These are phyloP conservation scores for Hanseniaspora pseudoguilliermondii DNA, from an alignment of 805 yeast genomes.

Conservation along the genomic window DNA sequence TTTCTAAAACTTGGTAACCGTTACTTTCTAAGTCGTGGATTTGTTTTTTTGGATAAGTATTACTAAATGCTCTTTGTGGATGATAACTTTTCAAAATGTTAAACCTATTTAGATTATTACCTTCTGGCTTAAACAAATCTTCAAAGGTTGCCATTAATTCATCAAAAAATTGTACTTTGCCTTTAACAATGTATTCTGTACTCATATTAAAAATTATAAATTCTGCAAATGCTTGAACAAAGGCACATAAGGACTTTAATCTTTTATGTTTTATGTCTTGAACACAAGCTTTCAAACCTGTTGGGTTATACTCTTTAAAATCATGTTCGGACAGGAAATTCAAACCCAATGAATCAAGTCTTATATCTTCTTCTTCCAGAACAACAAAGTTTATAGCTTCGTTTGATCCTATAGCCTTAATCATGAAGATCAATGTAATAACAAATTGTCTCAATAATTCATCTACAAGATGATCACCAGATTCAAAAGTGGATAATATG, in stretches of 20 bases:
- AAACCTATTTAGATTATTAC: not conserved
- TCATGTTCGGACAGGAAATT: slow-evolving; percentile 12
- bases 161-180: not conserved
- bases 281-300: not conserved
- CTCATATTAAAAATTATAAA: not conserved
- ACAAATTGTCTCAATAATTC: slow-evolving; percentile 39
- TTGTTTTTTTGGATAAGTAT: slow-evolving; percentile 3
- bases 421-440: slow-evolving; percentile 42
- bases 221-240: not conserved
- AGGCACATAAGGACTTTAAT: not conserved
- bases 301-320: slow-evolving; percentile 12
- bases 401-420: slow-evolving; percentile 33
- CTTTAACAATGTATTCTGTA: not conserved
- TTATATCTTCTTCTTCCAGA: slow-evolving; percentile 62
- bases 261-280: not conserved
- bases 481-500: slow-evolving; percentile 15
- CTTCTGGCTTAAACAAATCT: not conserved
- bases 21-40: not conserved
- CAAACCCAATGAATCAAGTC: slow-evolving; percentile 15
- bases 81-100: not conserved
- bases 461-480: slow-evolving; percentile 32
- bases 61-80: not conserved
- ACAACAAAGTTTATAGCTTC: slow-evolving; percentile 47
- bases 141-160: not conserved
- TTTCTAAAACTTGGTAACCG: not conserved